Evolutionary conservation across 2,329 filamentous ascomycete species (phyloP), one percentile per base, ranked within the genome.

Genomic region (Clonostachys chloroleuca): DNA sequence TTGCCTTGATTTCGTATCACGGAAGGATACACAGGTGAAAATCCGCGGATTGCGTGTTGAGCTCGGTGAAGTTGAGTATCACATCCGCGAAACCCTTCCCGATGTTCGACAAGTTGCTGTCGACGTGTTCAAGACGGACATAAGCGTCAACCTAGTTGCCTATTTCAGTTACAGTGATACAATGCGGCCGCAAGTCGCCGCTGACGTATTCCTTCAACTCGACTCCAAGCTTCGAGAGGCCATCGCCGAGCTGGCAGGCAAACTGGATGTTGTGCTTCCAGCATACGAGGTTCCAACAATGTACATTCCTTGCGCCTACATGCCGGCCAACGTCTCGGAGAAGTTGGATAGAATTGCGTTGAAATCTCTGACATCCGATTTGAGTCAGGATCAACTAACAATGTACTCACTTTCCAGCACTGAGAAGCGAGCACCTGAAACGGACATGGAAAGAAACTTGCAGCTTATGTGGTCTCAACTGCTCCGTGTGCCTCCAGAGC

Each of bases 11-110:
- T 45, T 35, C 20, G 18, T 41, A 5, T 34, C 34, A 12, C 44
- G 47, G 12, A 42, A 37, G 16, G 47, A 47, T 30, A 49, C 44
- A 13, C 47, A 80, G 56, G 67, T 80, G 41, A 81, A 81, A 55
- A 57, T 81, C 12, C 67, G 70, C 30, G 81, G 80, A 40, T 78
- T 70, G 47, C 57, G 75, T 46, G 63, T 77, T 48, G 80, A 74
- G 59, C 62, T 74, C 7, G 49, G 41, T 16, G 51, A 52, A 30
- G 30, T 52, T 16, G 51, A 51, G 42, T 13, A 47, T 33, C 40
- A 42, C 10, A 40, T 47, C 13, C 34, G 41, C n/a, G 13, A 30
- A 14, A 18, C 16, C 13, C 5, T 48, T 12, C 37, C 47, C 14
- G 8, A 44, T 30, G 43, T 43, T 3, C 16, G 37, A 9, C 20